Conservation (phyloP, 176 grass and related monocot species). For the Musa itinerans region DNA sequence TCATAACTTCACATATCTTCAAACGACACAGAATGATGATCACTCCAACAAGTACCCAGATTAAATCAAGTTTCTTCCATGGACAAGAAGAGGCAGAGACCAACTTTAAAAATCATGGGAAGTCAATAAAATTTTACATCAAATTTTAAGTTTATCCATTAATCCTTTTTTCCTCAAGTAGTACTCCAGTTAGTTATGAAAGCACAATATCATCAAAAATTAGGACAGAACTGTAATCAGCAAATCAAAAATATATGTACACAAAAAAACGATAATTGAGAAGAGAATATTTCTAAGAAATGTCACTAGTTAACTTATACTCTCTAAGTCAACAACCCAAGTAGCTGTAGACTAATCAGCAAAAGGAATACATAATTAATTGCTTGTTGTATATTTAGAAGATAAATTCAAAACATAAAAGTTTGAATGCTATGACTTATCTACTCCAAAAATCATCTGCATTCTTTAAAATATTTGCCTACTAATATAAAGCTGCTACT, state of each 20-base stretch:
- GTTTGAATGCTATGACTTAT: background rate
- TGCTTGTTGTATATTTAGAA: background rate
- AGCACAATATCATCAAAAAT: background rate
- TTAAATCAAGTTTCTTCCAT: background rate
- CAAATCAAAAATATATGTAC: background rate
- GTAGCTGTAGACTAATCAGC: background rate
- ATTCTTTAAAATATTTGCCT: background rate
- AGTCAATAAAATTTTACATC: background rate
- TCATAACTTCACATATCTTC: background rate
- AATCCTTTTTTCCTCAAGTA: background rate
- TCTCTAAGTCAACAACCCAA: background rate
- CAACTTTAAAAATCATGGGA: background rate
- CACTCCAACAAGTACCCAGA: background rate
- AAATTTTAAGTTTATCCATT: background rate
- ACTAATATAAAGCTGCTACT: too few species aligned
- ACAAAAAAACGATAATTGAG: background rate
- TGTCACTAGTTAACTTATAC: background rate
- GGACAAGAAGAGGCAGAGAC: background rate
- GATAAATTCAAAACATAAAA: background rate
- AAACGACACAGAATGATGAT: background rate
- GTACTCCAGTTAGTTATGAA: background rate
- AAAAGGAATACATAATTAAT: background rate
- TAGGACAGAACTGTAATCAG: background rate
- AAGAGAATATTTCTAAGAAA: background rate
- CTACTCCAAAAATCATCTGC: background rate